phyloP scores from a whole-genome alignment of 208 protist genomes.

The Polymyxa betae region DNA sequence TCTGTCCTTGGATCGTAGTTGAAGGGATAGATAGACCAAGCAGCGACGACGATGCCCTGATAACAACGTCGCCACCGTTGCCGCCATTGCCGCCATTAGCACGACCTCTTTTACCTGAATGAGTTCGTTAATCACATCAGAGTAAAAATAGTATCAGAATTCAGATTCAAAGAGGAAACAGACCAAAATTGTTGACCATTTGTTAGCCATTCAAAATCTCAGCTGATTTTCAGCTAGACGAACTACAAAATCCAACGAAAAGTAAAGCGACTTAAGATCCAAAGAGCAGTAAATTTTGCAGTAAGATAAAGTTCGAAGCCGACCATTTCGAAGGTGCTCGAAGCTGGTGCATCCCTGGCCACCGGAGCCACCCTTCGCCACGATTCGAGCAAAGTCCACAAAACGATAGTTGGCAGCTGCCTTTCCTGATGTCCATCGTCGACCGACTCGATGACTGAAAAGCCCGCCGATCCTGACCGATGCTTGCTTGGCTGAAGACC shows the following conservation, averaged over 20 bases:
- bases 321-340: slow-evolving; percentile 19
- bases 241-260: neutral
- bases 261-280: neutral
- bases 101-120: slow-evolving; percentile 21
- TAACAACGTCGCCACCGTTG: slow-evolving; percentile 2
- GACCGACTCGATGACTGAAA: no score
- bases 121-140: neutral
- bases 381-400: neutral
- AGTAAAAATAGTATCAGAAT: neutral
- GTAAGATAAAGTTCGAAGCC: neutral
- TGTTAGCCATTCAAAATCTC: no score
- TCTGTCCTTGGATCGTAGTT: neutral
- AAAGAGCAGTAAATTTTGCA: neutral
- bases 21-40: neutral
- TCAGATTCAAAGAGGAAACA: no score
- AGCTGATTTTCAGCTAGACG: neutral
- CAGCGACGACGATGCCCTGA: neutral
- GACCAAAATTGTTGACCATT: no score
- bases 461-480: no score
- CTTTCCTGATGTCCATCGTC: no score
- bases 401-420: neutral
- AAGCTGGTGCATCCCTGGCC: slow-evolving; percentile 39
- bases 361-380: neutral
- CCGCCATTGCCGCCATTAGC: slow-evolving; percentile 42
- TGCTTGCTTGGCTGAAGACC: no score